These are phyloP conservation scores for Tripterygium wilfordii DNA, from an alignment of 177 flowering plant species.

Conservation along the genomic window DNA sequence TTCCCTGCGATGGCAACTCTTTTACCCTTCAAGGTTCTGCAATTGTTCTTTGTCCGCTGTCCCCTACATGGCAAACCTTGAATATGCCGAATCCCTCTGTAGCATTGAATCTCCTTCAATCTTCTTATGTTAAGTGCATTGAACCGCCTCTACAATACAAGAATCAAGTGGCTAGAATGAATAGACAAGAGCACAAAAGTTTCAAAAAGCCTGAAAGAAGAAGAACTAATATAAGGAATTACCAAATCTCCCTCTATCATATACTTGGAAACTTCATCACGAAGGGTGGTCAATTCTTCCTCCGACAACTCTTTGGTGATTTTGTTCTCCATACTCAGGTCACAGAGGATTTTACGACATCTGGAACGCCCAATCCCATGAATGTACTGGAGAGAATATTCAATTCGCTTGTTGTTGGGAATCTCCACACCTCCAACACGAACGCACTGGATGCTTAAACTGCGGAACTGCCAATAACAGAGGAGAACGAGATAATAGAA, in stretches of 20 bases:
- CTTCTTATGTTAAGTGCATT: slow-evolving; percentile 71
- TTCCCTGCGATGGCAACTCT: slow-evolving; percentile 76
- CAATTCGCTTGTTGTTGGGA: slow-evolving; percentile 83
- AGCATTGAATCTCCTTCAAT: slow-evolving; percentile 91
- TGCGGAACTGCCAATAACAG: background rate
- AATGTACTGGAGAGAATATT: slow-evolving; percentile 82
- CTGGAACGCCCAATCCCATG: slow-evolving; percentile 82
- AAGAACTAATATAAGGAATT: slow-evolving; percentile 3
- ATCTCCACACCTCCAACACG: slow-evolving; percentile 98
- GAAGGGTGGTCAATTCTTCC: slow-evolving; percentile 65
- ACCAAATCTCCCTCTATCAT: slow-evolving; percentile 96
- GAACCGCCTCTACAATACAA: slow-evolving; percentile 66
- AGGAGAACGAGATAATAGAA: background rate
- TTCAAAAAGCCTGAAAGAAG: background rate
- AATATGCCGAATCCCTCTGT: slow-evolving; percentile 83
- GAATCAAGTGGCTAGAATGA: background rate
- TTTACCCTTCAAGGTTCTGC: slow-evolving; percentile 94
- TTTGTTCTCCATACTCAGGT: slow-evolving; percentile 73
- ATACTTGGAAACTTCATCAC: slow-evolving; percentile 89
- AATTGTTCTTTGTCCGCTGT: slow-evolving; percentile 90
- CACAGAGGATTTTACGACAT: slow-evolving; percentile 58
- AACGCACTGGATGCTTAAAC: slow-evolving; percentile 59
- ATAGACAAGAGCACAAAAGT: background rate
- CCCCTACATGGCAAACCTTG: slow-evolving; percentile 94
- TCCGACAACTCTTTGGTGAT: slow-evolving; percentile 76